A percentile compares a stretch with the other conserved stretches of the same genome.
phyloP scores from a whole-genome alignment of 1,284 basidiomycete genomes.

The Ustilago esculenta region DNA sequence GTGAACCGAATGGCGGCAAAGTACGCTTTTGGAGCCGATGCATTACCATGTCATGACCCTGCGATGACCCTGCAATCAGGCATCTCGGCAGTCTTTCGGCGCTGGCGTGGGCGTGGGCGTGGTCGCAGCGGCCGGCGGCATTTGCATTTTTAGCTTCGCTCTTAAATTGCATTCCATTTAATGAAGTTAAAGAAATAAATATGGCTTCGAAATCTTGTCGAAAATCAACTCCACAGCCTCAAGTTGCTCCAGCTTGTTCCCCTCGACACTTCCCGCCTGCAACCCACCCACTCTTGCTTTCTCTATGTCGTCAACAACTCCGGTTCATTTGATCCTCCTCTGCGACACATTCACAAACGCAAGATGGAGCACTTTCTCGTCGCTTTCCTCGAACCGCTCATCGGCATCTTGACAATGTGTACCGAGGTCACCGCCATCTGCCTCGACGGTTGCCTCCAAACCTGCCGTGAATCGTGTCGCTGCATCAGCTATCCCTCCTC shows the following conservation, averaged over 20 bases:
- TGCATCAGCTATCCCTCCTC: conserved; percentile 22
- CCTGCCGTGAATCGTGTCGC: conserved; percentile 36
- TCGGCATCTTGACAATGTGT: conserved; percentile 24
- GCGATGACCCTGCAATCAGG: too few species aligned
- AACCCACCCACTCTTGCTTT: not conserved
- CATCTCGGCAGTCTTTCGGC: too few species aligned
- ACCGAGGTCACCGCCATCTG: conserved; percentile 37
- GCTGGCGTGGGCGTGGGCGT: too few species aligned
- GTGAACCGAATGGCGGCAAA: not conserved
- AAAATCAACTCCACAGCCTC: too few species aligned
- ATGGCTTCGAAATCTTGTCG: too few species aligned
- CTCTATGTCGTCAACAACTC: not conserved
- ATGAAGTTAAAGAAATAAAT: too few species aligned
- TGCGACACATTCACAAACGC: not conserved
- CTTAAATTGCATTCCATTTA: too few species aligned
- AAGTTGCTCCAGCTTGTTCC: too few species aligned
- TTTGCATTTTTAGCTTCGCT: conserved; percentile 3
- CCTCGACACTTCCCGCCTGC: too few species aligned
- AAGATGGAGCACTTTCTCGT: conserved; percentile 33
- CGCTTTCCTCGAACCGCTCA: conserved; percentile 21
- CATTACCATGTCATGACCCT: too few species aligned
- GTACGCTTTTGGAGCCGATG: too few species aligned
- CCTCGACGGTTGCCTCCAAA: conserved; percentile 38
- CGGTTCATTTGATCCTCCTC: not conserved
- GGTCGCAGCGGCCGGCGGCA: too few species aligned